Percentiles rank a stretch among this genome's conserved stretches.
Evolutionary conservation across 2,329 filamentous ascomycete genomes (phyloP).

Genomic region (Moelleriella libera): DNA sequence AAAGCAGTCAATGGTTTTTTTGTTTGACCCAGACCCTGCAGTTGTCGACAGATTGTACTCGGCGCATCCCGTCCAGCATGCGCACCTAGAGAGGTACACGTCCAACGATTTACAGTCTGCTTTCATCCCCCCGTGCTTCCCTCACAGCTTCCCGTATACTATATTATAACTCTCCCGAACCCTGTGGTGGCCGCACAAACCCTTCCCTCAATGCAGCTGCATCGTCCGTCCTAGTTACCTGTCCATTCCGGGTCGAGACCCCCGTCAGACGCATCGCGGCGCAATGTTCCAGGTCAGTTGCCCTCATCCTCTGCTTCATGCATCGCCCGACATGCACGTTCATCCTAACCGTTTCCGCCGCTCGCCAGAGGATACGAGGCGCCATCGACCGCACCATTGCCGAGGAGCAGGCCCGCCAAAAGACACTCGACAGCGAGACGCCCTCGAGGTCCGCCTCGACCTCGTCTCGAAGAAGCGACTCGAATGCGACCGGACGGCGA

Average conservation of each 20-base stretch:
- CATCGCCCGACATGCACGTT: neutral
- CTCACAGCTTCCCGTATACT: no score
- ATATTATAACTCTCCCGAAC: no score
- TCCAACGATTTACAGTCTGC: no score
- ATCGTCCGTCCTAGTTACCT: neutral
- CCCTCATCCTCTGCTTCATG: neutral
- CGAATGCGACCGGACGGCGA: constrained; percentile 9
- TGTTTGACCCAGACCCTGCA: no score
- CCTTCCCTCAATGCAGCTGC: no score
- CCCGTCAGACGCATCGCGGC: constrained; percentile 1
- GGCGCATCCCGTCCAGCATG: no score
- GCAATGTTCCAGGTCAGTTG: constrained; percentile 19
- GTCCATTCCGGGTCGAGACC: neutral
- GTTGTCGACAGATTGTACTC: no score
- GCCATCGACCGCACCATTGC: constrained; percentile 79
- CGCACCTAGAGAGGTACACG: no score
- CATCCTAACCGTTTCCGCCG: constrained; percentile 2
- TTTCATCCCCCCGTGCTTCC: no score
- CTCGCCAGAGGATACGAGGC: constrained; percentile 58
- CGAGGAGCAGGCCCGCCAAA: constrained; percentile 78
- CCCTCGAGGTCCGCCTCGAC: constrained; percentile 23
- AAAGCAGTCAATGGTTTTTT: no score
- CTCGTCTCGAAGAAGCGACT: constrained; percentile 26
- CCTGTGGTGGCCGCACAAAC: no score
- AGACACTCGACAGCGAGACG: constrained; percentile 30